Base-by-base conservation (phyloP, 495 filamentous ascomycete species). In the Tuber indicum region DNA sequence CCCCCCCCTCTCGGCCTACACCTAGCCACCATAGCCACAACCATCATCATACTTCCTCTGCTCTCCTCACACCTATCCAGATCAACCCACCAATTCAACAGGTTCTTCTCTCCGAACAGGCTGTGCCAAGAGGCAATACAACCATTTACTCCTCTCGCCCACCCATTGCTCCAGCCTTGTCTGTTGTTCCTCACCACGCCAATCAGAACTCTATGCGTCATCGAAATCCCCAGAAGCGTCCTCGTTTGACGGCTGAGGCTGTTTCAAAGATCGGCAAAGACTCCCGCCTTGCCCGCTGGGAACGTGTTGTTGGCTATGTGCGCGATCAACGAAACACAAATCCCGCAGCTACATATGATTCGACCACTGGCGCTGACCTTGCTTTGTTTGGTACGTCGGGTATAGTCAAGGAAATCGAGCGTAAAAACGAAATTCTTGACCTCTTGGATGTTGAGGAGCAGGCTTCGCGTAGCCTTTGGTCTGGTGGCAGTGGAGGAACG, bases 251-350 rank as follows among this genome's bases (percentile, higher is more conserved):
- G 17, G 62, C 71, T 41, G 82, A 83, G 36, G 77, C 75, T 36
- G 79, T 84, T 7, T 73, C 83, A 7, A 79, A 75, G 66, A 78
- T 84, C 19, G 77, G 80, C 26, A 81, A 83, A 44, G 82, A 84
- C 72, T 76, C 79, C 16, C 82, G 82, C 21, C 74, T 82, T 14
- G 82, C 82, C n/a, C 79, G 82, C 1, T 84, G 82, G 82, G 82
- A 84, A 26, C 82, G 82, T 36, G 82, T 84, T 21, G 75, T 83
- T 23, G 75, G 72, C 46, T 84, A 80, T 43, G 82, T 84, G 14
- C 82, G 77, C 45, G 80, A 83, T 42, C 82, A 84, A 47, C 82
- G 82, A 43, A 77, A 80, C 41, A 21, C 69, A 36, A 72, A 36
- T 47, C n/a, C 42, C 39, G 36, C 74, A 26, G 21, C 69, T 17